Evolutionary conservation across 2,329 filamentous ascomycete species (phyloP).

Genomic region (Penicillium sp.): DNA sequence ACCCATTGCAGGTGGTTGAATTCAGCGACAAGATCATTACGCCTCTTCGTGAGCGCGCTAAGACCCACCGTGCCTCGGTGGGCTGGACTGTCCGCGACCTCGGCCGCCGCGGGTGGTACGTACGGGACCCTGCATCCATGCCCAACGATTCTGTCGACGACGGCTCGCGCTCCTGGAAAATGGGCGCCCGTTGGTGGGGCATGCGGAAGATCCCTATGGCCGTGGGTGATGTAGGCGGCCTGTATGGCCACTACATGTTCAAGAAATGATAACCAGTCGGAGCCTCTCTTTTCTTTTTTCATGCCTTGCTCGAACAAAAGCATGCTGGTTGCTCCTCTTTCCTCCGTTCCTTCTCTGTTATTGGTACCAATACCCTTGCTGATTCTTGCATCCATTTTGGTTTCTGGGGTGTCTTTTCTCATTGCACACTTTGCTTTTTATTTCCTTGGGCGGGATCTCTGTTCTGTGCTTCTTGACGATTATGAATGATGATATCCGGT

Average conservation of each 20-base stretch:
- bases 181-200: constrained; percentile 81
- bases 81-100: constrained; percentile 72
- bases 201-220: constrained; percentile 69
- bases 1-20: constrained; percentile 76
- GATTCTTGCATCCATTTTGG: constrained; percentile 10
- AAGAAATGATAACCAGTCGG: constrained; percentile 44
- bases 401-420: not conserved
- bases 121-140: constrained; percentile 46
- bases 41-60: constrained; percentile 64
- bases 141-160: constrained; percentile 50
- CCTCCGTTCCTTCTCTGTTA: constrained; percentile 12
- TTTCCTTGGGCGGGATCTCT: constrained; percentile 10
- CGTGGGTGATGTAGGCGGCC: constrained; percentile 58
- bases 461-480: constrained; percentile 19
- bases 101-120: constrained; percentile 71
- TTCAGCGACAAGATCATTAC: constrained; percentile 69
- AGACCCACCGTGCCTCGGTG: constrained; percentile 55
- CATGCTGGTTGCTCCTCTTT: constrained; percentile 12
- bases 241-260: constrained; percentile 64
- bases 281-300: constrained; percentile 14
- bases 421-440: constrained; percentile 3
- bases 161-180: constrained; percentile 71
- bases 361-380: constrained; percentile 26
- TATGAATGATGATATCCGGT: constrained; percentile 32
- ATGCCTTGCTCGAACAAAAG: constrained; percentile 11